Base-by-base conservation (phyloP, 352 stramenopile species). In the Globisporangium radiosum region DNA sequence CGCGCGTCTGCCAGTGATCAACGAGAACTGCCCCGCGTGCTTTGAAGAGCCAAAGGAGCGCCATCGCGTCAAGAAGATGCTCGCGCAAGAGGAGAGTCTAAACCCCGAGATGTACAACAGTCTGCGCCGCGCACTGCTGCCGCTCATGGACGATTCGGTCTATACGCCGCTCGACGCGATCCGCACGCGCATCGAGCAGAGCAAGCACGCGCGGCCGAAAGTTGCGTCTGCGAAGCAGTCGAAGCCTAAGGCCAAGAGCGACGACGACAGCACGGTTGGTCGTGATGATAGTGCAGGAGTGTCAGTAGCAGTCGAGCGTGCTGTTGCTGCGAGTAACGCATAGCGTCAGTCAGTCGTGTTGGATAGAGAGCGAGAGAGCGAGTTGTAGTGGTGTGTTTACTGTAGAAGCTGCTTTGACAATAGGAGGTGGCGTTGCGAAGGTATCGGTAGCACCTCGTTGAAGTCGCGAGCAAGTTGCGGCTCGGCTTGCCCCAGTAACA, bases 1-100 rank as follows among this genome's bases (percentile, higher is more conserved):
- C 56, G 89, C 87, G 47, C 86, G 94, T 14, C 73, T 99, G 17
- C 96, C 96, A 7, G 85, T 99, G 36, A 99, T 99, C 60, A 99
- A 99, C 69, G 97, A 99, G 70, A 99, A 99, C 75, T 99, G 96
- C 64, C 97, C 97, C 11, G 97, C 97, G 10, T 99, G 96, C 76
- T 99, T 99, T 63, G 96, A 99, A 71, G 90, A 98, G 73, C 94
- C 96, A 13, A 98, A 94, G 70, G 97, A 99, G 71, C 81, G 97
- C 55, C 91, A 97, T 54, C 83, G 97, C 47, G 81, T 99, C n/a
- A 99, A 99, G 73, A 98, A 98, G 69, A 86, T 99, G 63, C 81
- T 99, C 14, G 90, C 88, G 8, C 79, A 95, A 54, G 92, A 99
- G 74, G 96, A 99, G 65, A 96, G 80, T 59, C 66, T 98, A 4